These are phyloP conservation scores for Eucalyptus regnans DNA, from an alignment of 345 rosid genomes.

Conservation along the genomic window DNA sequence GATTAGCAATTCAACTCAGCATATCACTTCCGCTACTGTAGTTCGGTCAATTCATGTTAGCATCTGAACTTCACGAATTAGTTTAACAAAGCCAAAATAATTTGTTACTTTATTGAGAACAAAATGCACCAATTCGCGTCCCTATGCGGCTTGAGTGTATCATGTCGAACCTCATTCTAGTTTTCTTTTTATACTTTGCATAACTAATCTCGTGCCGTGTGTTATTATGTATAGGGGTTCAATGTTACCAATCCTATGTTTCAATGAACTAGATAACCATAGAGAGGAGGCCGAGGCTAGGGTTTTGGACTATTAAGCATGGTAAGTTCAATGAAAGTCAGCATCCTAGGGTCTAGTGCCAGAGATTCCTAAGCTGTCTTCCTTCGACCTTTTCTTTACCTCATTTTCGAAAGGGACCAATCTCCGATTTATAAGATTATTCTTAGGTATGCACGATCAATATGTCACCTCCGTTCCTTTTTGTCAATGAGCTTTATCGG, in stretches of 20 bases:
- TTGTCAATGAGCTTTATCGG: neutral
- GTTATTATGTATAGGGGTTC: neutral
- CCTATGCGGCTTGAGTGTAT: neutral
- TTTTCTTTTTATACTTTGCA: neutral
- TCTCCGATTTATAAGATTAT: neutral
- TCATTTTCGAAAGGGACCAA: neutral
- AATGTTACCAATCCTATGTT: neutral
- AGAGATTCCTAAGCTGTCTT: neutral
- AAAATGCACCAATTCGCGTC: neutral
- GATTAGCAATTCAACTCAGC: neutral
- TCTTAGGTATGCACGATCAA: neutral
- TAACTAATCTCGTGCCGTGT: neutral
- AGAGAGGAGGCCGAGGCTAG: neutral
- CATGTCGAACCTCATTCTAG: neutral
- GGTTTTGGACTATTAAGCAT: neutral
- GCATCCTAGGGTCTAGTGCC: neutral
- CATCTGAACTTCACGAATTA: neutral
- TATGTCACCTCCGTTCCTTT: neutral
- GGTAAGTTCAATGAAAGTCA: neutral
- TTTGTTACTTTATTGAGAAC: neutral
- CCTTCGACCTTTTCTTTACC: neutral
- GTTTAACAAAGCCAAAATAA: neutral
- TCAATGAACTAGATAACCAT: neutral
- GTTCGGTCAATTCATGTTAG: neutral
- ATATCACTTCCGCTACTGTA: neutral